These are phyloP conservation scores for Fraxinus angustifolia DNA, from an alignment of 305 asterid genomes.

Conservation along the genomic window DNA sequence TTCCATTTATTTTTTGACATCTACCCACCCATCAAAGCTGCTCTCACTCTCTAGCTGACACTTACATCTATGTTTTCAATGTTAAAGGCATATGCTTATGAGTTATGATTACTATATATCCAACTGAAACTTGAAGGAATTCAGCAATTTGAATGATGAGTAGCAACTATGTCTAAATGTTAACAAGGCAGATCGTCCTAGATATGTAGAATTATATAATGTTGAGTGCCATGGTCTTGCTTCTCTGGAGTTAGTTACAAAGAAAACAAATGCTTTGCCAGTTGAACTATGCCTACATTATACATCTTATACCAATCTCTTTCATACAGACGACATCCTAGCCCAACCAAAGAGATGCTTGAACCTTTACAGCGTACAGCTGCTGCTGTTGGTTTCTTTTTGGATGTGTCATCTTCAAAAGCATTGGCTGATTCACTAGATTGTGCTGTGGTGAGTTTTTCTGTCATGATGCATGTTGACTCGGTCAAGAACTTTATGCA, in stretches of 20 bases:
- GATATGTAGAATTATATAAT: slow-evolving; percentile 15
- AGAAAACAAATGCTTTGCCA: not conserved
- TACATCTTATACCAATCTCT: slow-evolving; percentile 19
- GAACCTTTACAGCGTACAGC: slow-evolving; percentile 92
- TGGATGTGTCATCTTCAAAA: slow-evolving; percentile 92
- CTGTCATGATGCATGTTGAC: slow-evolving; percentile 17
- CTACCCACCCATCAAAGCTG: slow-evolving; percentile 10
- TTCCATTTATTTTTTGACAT: slow-evolving; percentile 17
- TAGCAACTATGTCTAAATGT: not conserved
- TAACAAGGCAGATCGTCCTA: slow-evolving; percentile 8
- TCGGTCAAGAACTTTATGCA: slow-evolving; percentile 9
- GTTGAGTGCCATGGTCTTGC: slow-evolving; percentile 11
- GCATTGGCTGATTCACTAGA: slow-evolving; percentile 98
- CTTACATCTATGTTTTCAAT: not conserved
- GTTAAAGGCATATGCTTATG: not conserved
- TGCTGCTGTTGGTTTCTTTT: slow-evolving; percentile 78
- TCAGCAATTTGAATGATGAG: not conserved
- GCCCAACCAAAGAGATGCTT: slow-evolving; percentile 97
- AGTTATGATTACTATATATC: slow-evolving; percentile 10
- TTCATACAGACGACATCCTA: slow-evolving; percentile 86
- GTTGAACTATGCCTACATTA: slow-evolving; percentile 11
- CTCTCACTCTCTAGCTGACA: not conserved
- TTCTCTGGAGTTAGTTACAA: not conserved
- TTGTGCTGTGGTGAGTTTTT: slow-evolving; percentile 78
- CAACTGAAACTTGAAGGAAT: not conserved